Base-by-base conservation (phyloP, 1,139 yeast genomes). In the Suhomyces ambrosiae region DNA sequence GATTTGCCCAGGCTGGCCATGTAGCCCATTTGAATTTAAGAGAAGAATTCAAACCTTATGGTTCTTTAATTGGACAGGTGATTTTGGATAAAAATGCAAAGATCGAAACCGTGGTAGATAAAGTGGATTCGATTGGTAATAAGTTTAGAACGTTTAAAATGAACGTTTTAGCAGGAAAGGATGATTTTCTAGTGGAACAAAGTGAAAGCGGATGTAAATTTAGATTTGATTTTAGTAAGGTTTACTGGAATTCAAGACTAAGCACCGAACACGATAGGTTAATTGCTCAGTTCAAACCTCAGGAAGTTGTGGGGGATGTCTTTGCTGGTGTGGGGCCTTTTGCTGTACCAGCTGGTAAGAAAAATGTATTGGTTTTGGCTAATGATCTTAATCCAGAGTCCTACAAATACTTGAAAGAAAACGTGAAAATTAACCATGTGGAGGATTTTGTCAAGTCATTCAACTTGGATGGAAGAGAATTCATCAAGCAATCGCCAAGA, bases 281-380 rank as follows among this genome's bases (percentile, higher is more conserved):
- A 33, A 82, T 92, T 8, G 56, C 64, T 3, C 61, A 58, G 39
- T 90, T 94, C 56, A 55, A 74, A 44, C 68, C 75, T 2, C 74
- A 81, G 8, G 86, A 84, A 43, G 86, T 87, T 2, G 87, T 94
- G 0, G 88, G 89, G 48, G 99, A 94, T 66, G 97, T 89, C 0
- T 87, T 94, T 77, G 98, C 97, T 0, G 99, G 99, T 24, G 98
- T 94, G 2, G 99, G 99, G 0, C 99, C 99, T 3, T 94, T 94
- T 68, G 94, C 95, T 1, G 80, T 92, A 1, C 99, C 99, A 0
- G 96, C 97, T 1, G 98, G 90, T 12, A 89, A 86, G 60, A 87
- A 84, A 44, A 74, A 76, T 13, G 86, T 82, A 3, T 61, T 90
- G 38, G 95, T 87, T 0, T 68, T 90, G 52, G 97, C 97, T 12